A percentile compares a stretch with the other conserved stretches of the same genome.
These are phyloP conservation scores for Xylaria intraflava DNA, from an alignment of 495 filamentous ascomycete species.

Conservation along the genomic window DNA sequence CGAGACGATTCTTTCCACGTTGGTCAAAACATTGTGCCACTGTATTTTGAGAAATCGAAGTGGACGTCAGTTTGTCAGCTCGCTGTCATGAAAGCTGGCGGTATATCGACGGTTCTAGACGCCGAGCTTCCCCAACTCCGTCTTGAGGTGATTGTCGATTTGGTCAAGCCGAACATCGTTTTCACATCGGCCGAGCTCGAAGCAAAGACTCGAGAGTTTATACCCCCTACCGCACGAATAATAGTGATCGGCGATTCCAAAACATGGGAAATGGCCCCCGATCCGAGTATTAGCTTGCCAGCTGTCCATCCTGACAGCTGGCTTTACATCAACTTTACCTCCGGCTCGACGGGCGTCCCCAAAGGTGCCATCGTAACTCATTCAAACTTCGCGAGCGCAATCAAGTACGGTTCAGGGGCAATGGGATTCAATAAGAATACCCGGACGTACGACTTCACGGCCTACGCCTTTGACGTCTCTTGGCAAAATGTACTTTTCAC, in stretches of 20 bases:
- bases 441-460: conserved; percentile 53
- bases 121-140: conserved; percentile 25
- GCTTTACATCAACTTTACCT: conserved; percentile 54
- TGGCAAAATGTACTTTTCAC: conserved; percentile 51
- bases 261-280: not conserved
- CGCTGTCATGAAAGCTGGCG: conserved; percentile 36
- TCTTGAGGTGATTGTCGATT: conserved; percentile 20
- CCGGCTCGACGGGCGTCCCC: too few species aligned
- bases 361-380: conserved; percentile 43
- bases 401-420: conserved; percentile 33
- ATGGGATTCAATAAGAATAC: conserved; percentile 31
- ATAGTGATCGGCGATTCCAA: not conserved
- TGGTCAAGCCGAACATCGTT: conserved; percentile 15
- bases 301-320: conserved; percentile 23
- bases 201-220: not conserved
- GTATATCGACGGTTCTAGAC: conserved; percentile 8
- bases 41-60: conserved; percentile 42
- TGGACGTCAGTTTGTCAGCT: conserved; percentile 34
- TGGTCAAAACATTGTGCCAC: conserved; percentile 32
- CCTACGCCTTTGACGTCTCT: conserved; percentile 56
- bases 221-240: not conserved
- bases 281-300: not conserved
- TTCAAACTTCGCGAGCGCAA: conserved; percentile 28
- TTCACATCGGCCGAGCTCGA: conserved; percentile 43
- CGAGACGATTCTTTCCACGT: conserved; percentile 23